Percentiles rank a stretch among this genome's conserved stretches.
Conservation (phyloP, 371 early-diverging fungal species). For the Actinomortierella wolfii region DNA sequence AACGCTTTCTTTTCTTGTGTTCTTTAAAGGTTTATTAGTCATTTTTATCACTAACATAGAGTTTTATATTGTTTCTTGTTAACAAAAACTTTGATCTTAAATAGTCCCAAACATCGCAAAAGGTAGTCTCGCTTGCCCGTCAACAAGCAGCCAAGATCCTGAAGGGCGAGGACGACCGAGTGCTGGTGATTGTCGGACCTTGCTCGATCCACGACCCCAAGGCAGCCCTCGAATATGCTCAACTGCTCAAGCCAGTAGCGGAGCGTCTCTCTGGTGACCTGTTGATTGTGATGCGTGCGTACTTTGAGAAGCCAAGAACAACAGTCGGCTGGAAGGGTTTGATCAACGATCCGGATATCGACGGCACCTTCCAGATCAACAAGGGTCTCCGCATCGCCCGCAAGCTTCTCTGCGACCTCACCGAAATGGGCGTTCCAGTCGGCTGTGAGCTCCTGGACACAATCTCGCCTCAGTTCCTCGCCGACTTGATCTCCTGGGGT, state of each 20-base stretch:
- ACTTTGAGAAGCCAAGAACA: constrained; percentile 95
- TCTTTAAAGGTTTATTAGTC: background rate
- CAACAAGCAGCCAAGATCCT: constrained; percentile 70
- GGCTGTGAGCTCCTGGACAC: constrained; percentile 88
- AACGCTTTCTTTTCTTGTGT: no score
- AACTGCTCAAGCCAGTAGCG: constrained; percentile 48
- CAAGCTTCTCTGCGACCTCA: constrained; percentile 70
- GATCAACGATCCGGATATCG: constrained; percentile 77
- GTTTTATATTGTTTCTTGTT: background rate
- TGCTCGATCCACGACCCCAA: constrained; percentile 93
- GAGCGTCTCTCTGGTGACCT: constrained; percentile 69
- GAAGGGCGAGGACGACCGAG: constrained; percentile 78
- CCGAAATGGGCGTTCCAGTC: constrained; percentile 81
- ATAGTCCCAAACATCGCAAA: constrained; percentile 48
- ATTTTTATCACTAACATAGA: background rate
- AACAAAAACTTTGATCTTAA: no score
- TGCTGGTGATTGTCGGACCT: constrained; percentile 81
- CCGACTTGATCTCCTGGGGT: constrained; percentile 84
- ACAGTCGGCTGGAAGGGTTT: constrained; percentile 95
- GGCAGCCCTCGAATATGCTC: constrained; percentile 85
- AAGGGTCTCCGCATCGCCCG: constrained; percentile 87
- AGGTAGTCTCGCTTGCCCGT: constrained; percentile 55
- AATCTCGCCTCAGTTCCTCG: constrained; percentile 55
- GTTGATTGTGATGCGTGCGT: constrained; percentile 88
- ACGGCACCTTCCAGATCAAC: constrained; percentile 83